Conservation (phyloP, 345 rosid species). For the Hirschfeldia incana region DNA sequence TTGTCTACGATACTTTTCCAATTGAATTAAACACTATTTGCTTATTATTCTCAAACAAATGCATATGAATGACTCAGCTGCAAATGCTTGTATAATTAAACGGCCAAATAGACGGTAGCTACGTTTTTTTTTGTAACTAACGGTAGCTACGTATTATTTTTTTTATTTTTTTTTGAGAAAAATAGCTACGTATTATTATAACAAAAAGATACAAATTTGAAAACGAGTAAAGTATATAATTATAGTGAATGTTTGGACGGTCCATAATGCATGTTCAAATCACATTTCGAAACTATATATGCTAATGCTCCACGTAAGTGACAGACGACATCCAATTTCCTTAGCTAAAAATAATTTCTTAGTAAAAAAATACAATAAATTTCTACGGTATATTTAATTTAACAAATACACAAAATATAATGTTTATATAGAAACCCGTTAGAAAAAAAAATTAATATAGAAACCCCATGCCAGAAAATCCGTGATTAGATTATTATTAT, state of each 20-base stretch:
- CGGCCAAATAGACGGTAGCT: conserved; percentile 5
- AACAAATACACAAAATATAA: not conserved
- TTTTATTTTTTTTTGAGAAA: no score
- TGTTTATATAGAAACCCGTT: not conserved
- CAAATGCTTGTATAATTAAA: conserved; percentile 9
- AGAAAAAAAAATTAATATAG: not conserved
- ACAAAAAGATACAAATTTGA: not conserved
- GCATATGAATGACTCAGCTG: not conserved
- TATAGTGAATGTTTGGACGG: not conserved
- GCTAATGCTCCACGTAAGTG: not conserved
- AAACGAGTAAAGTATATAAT: not conserved
- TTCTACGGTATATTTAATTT: not conserved
- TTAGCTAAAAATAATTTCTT: not conserved
- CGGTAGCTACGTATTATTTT: no score
- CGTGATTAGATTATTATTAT: not conserved
- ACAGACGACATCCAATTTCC: conserved; percentile 8
- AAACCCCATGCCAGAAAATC: not conserved
- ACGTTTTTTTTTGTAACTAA: no score
- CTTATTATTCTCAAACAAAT: not conserved
- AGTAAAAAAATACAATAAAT: not conserved
- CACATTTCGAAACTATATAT: not conserved
- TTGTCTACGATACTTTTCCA: not conserved
- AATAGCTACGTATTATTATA: not conserved
- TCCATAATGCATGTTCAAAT: not conserved
- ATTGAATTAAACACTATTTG: not conserved